Base-by-base conservation (phyloP, 1,284 basidiomycete species). In the Anthracocystis walkeri region DNA sequence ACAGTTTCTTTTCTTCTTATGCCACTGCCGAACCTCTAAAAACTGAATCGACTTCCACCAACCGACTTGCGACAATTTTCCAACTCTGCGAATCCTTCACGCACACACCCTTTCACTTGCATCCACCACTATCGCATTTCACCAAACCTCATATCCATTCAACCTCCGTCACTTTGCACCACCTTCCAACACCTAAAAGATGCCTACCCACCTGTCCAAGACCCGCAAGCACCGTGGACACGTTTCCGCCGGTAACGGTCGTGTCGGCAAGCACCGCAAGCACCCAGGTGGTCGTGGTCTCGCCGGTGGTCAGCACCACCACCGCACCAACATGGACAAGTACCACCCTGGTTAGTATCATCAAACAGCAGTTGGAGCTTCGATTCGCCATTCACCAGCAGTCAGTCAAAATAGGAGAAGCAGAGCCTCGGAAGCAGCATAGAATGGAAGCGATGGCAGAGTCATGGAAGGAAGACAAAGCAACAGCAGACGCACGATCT, bases 211-310 rank as follows among this genome's bases (percentile, higher is more conserved):
- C 87, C 89, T 95, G 88, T 90, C 91, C 85, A 97, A 97, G 88
- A 97, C 94, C 87, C 92, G 96, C 89, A 98, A 98, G 90, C 95
- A 96, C 89, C 80, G 81, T 74, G 81, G 80, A 57, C 79, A 99
- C 90, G 96, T 99, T 85, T 98, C 95, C 81, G 95, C 95, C 74
- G 83, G 83, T 81, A 92, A 98, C 88, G 96, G 96, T 88, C 95
- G 96, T 92, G 92, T 99, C 86, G 97, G 96, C 84, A 98, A 99
- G 91, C 96, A 99, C 91, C 92, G 96, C 88, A 98, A 99, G 89
- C 95, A 97, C 87, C 97, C 97, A 72, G 96, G 96, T 90, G 96
- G 96, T 94, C 93, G 96, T 88, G 96, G 96, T 97, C 92, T 98
- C 41, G 96, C 96, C 89, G 97, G 96, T 95, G 96, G 97, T 91